Evolutionary conservation across 2,329 filamentous ascomycete species (phyloP), one percentile per base, ranked within the genome.

Genomic region (Phialemoniopsis sp.): DNA sequence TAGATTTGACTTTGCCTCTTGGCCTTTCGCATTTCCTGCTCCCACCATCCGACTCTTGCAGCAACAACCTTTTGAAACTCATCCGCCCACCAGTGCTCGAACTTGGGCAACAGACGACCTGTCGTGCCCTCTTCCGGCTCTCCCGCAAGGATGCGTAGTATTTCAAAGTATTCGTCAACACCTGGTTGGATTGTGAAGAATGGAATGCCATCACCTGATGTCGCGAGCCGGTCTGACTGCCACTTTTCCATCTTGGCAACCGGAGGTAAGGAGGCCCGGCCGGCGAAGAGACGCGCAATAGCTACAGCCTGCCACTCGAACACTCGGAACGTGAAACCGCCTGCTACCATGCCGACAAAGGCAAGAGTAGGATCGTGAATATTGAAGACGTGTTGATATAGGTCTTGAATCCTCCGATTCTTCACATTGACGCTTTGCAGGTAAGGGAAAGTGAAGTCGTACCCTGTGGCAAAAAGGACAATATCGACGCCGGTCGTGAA

Each of bases 401-500:
- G 57, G 0, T 58, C 58, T 0, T 58, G 55, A 4, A 63, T 29
- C 6, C 34, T 32, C n/a, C n/a, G n/a, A n/a, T n/a, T n/a, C n/a
- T n/a, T n/a, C n/a, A n/a, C n/a, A 32, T 42, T 42, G 38, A 32
- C 35, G 28, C 40, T n/a, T n/a, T 39, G 67, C 7, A 78, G 49
- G 49, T 75, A 81, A 0, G 74, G 76, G 0, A 80, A 54, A 3
- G 72, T 74, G 67, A 76, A 80, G 0, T 68, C 69, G 49, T 79
- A 80, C 0, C 78, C 78, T 0, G 78, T 82, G 4, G 72, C 77
- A 40, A 81, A 78, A 31, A 82, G 70, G 19, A 82, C 64, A 37
- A 73, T 55, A 45, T 82, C 76, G 8, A 81, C 68, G 5, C 70
- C 60, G 1, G 66, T 51, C 1, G 76, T 55, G 0, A 49, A 59